Evolutionary conservation across 108 stramenopile genomes (phyloP), one percentile per base, ranked within the genome.

Genomic region (Cyclotella choctawhatcheeana): DNA sequence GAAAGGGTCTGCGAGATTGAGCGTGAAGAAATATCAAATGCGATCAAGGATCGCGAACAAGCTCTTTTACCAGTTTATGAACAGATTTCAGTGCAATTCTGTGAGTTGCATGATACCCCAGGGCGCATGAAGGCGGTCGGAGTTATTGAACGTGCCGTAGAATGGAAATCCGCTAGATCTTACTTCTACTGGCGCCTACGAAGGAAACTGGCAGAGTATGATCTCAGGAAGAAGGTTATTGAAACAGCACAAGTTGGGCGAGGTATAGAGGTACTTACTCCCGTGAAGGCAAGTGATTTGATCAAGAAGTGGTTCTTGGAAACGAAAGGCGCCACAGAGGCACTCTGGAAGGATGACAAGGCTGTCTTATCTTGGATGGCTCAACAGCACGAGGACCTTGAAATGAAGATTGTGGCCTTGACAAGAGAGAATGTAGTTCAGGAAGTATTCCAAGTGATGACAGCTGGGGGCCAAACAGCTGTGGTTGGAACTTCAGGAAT

Each of bases 121-220:
- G 99, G 98, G 20, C 87, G 99, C 14, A 99, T 99, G 99, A 85
- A 94, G 79, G 97, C 98, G 53, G 97, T 96, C 66, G 98, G 98
- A 50, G 98, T 98, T 5, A 98, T 99, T 77, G 71, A 96, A 50
- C 69, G 84, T 32, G 85, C 88, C 30, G 95, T 99, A 6, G 93
- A 94, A 73, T 99, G 99, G 99, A 73, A 62, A 26, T 26, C 86
- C 30, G 82, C 97, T 3, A 85, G 99, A 31, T 64, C 85, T 8
- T 97, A 88, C 91, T 99, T 99, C 70, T 98, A 95, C 88, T 96
- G 96, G 97, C 84, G 99, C 24, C 88, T 99, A 6, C 91, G 98
- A 45, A 85, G 99, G 47, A 97, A 99, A 61, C 82, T 99, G 21
- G 97, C 97, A 18, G 98, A 99, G 75, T 98, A 98, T 68, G 97